Conservation (phyloP, 352 stramenopile genomes). For the Pythium folliculosum region DNA sequence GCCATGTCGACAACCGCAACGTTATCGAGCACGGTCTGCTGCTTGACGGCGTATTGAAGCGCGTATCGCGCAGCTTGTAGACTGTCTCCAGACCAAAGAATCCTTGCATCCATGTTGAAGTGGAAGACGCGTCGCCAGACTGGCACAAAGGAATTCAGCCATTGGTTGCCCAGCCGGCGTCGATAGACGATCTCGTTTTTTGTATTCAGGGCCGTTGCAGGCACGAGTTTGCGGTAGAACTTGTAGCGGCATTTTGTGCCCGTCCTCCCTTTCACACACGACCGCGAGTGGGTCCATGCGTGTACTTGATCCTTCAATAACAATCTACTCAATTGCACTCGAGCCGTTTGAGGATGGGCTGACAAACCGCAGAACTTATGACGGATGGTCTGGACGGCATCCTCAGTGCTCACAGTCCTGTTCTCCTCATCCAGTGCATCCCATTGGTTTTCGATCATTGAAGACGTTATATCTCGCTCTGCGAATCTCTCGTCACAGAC, state of each 20-base stretch:
- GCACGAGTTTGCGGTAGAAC: background rate
- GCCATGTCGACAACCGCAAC: no score
- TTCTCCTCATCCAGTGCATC: slow-evolving; percentile 13
- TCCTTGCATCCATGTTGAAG: slow-evolving; percentile 25
- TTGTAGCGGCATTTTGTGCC: background rate
- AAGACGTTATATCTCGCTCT: background rate
- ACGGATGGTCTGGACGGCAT: slow-evolving; percentile 9
- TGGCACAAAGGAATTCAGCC: slow-evolving; percentile 25
- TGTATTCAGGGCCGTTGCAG: slow-evolving; percentile 4
- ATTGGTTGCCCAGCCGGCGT: slow-evolving; percentile 26
- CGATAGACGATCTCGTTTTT: slow-evolving; percentile 18
- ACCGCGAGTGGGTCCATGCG: slow-evolving; percentile 16
- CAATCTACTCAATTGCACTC: slow-evolving; percentile 27
- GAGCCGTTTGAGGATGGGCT: slow-evolving; percentile 1
- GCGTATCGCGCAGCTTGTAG: slow-evolving; percentile 5
- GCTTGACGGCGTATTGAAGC: background rate
- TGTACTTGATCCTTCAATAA: slow-evolving; percentile 26
- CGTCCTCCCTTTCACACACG: slow-evolving; percentile 25
- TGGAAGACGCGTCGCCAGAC: slow-evolving; percentile 27
- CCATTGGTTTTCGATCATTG: slow-evolving; percentile 12
- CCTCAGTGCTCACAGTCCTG: slow-evolving; percentile 1
- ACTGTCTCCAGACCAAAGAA: slow-evolving; percentile 6
- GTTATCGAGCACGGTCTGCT: no score
- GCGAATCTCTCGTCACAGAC: slow-evolving; percentile 6
- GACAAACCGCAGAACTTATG: slow-evolving; percentile 25